Evolutionary conservation across 768 basidiomycete genomes (phyloP), one percentile per base, ranked within the genome.

Genomic region (Naganishia onofrii): DNA sequence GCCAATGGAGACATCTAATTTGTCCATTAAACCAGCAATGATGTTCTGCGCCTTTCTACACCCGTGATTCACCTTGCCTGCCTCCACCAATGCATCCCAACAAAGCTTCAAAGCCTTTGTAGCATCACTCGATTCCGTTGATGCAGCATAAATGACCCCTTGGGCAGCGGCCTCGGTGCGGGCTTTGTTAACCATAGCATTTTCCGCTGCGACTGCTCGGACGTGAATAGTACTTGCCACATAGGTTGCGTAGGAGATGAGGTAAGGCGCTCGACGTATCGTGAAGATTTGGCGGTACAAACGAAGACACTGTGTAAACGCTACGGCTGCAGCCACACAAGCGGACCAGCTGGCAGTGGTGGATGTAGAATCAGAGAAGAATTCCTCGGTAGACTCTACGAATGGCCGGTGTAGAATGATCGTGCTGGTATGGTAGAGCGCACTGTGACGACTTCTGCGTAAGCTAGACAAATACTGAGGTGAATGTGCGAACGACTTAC

Each of bases 221-320:
- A 74, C 72, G 51, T 74, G 74, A n/a, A 74, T 74, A 19, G 74
- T 74, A 3, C 72, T 70, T n/a, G 74, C 74, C 7, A 74, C 74
- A 32, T 68, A 74, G 21, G 74, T 74, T 4, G 56, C 69, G 53
- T 74, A 74, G 0, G 74, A 74, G 54, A 72, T 72, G 32, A 74
- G 70, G 38, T 72, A 74, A 12, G 74, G 74, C n/a, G 74, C 74
- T 8, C 74, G 65, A 9, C 69, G 67, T 3, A 74, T 71, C 23
- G 69, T 70, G 56, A 74, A 74, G 8, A 71, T 72, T 46, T 70
- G 58, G 31, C 74, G 58, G 48, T 74, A 74, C 28, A 66, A 36
- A 21, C 36, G 52, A 13, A 74, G 52, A 7, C 70, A 48, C 9
- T 36, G 46, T 4, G 71, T 74, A 26, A 70, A 71, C 6, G 66